phyloP scores from a whole-genome alignment of 139 green algal genomes.

The Haematococcus lacustris region DNA sequence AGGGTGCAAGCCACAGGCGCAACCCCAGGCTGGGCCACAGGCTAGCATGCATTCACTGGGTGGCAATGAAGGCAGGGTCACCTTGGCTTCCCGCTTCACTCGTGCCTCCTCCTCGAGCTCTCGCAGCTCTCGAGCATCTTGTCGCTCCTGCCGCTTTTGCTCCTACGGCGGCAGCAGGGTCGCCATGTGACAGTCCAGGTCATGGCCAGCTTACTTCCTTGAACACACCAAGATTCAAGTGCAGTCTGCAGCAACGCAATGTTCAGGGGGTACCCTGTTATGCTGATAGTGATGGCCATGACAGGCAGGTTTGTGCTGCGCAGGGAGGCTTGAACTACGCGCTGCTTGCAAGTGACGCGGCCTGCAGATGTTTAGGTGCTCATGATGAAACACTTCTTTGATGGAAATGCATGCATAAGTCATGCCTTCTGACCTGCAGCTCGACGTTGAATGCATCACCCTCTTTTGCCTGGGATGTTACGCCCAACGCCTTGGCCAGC shows the following conservation, averaged over 20 bases:
- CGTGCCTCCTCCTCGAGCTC: not conserved
- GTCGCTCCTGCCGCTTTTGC: not conserved
- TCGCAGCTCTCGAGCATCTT: not conserved
- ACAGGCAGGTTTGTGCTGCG: not conserved
- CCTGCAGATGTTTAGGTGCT: not conserved
- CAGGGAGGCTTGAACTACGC: not conserved
- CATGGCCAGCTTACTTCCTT: not conserved
- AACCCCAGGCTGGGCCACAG: no score
- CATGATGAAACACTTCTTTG: not conserved
- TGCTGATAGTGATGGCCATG: not conserved
- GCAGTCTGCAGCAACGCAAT: no score
- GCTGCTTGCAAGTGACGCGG: not conserved
- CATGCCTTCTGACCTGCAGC: slow-evolving; percentile 42
- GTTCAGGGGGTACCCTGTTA: no score
- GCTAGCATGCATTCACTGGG: no score
- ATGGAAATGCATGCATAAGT: not conserved
- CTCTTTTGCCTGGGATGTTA: slow-evolving; percentile 63
- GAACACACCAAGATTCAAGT: not conserved
- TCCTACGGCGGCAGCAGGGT: not conserved
- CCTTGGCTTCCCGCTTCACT: not conserved
- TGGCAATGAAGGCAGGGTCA: no score
- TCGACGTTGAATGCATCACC: slow-evolving; percentile 89
- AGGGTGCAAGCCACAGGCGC: no score
- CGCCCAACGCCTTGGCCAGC: slow-evolving; percentile 54
- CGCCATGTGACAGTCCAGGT: not conserved